Base-by-base conservation (phyloP, 1,284 basidiomycete species). In the Puccinia triticina region DNA sequence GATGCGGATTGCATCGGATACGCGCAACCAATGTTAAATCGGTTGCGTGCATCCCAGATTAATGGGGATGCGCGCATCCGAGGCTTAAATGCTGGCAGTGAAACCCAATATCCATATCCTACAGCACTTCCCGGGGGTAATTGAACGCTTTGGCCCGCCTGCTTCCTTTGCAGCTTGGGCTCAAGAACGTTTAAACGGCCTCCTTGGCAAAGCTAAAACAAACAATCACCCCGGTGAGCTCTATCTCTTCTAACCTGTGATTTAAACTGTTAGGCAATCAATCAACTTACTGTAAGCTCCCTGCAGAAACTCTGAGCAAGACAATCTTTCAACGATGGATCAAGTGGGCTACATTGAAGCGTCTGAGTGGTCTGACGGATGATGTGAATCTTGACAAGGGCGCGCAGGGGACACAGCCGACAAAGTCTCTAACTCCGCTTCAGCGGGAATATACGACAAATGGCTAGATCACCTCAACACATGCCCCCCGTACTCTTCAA, bases 101-200 rank as follows among this genome's bases (percentile, higher is more conserved):
- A 76, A 76, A 59, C 50, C 74, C 3, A 76, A 76, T 43, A 29
- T 76, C 8, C 74, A 76, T 61, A 43, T 59, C 40, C 50, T 26
- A 18, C 74, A 76, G 7, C 74, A 76, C 43, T 59, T 37, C 50
- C 34, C 74, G 1, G 74, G 61, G 8, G 37, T 76, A 12, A 61
- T 61, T 61, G 50, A 53, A 26, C 21, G 50, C n/a, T 76, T 76
- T 76, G 74, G 74, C 18, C 74, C 74, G 23, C 74, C 74, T 10
- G 53, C 74, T 37, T 76, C 50, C 11, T 57, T 59, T 57, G 74
- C 53, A 3, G 74, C 74, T 18, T 76, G 74, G 74, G 74, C 29
- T 12, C 53, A 61, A 16, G 55, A 76, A 37, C 29, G 74, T 8
- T 43, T 76, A 29, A 76, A 76, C 40, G 55, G 74, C 37, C n/a